Evolutionary conservation across 768 basidiomycete species (phyloP), one percentile per base, ranked within the genome.

Genomic region (Tylopilus felleus): DNA sequence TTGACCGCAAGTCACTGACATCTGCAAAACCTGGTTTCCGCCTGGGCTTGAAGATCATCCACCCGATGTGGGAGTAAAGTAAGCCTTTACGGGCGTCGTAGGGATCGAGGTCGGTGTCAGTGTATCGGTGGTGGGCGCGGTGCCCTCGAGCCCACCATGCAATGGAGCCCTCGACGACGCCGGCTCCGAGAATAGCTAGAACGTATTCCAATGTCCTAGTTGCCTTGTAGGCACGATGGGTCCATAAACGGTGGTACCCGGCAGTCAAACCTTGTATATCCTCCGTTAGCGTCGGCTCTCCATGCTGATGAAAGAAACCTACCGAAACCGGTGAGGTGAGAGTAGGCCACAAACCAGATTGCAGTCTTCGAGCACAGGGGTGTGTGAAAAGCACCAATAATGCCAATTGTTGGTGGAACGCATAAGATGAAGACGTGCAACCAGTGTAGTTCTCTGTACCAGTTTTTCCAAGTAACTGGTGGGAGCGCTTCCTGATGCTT

Each of bases 221-320:
- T 36, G 94, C 95, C 66, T 94, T 96, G 74, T 94, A 98, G 0
- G 89, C 77, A 47, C 95, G 83, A 69, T 98, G 95, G 9, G 94
- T 87, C 93, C 93, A 98, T 1, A 97, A 78, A 47, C 95, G 84
- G 65, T 98, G 95, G 74, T 98, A 98, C 10, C 95, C 95, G 17
- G 88, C 89, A 0, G 88, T 90, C 59, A 92, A 86, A 29, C 89
- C 82, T 82, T 51, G n/a, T 35, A 42, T 17, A 14, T 39, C 8
- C 10, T 43, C n/a, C 5, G 13, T 39, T 2, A 55, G 23, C 12
- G 12, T 5, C 12, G 14, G 12, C 4, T 14, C 27, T 27, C 9
- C 13, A 5, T 12, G 5, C 36, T 2, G 13, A 21, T 5, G 29
- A 45, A 38, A 27, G 22, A 44, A 60, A 76, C 79, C 62, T 65